Evolutionary conservation across 352 stramenopile species (phyloP).

Genomic region (Achlya hypogyna): DNA sequence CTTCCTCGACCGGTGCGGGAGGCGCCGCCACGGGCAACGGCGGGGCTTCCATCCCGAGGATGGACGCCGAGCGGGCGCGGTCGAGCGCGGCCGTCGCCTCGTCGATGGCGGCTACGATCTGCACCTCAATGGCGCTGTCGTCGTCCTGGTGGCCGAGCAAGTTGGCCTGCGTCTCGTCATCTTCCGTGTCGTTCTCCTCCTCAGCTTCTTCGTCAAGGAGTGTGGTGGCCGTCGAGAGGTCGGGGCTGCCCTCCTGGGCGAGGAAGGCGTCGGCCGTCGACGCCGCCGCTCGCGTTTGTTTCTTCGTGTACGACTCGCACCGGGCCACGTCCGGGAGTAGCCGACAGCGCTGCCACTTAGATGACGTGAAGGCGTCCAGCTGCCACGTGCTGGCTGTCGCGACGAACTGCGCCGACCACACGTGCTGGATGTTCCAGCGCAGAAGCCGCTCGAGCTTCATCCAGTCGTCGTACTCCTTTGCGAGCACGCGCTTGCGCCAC

Average conservation of each 20-base stretch:
- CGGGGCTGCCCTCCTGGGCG: not conserved
- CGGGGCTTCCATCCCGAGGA: not conserved
- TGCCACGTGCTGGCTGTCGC: slow-evolving; percentile 39
- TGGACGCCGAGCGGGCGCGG: not conserved
- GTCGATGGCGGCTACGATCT: not conserved
- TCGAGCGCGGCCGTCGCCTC: not conserved
- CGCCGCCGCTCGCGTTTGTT: not conserved
- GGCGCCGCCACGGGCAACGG: not conserved
- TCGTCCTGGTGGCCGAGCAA: not conserved
- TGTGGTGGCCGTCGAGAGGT: not conserved
- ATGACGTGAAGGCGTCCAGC: slow-evolving; percentile 78
- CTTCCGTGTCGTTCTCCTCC: slow-evolving; percentile 38
- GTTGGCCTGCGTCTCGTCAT: slow-evolving; percentile 27
- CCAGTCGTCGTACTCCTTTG: slow-evolving; percentile 80
- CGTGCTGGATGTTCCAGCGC: slow-evolving; percentile 72
- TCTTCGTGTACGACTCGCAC: slow-evolving; percentile 14
- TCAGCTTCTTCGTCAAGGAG: slow-evolving; percentile 22
- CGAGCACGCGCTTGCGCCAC: slow-evolving; percentile 74
- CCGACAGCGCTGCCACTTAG: slow-evolving; percentile 79
- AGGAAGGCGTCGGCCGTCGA: not conserved
- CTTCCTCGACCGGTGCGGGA: not conserved
- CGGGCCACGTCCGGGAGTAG: slow-evolving; percentile 41
- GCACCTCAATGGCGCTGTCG: not conserved
- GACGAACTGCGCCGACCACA: slow-evolving; percentile 35
- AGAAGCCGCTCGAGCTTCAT: slow-evolving; percentile 70